Evolutionary conservation across 225 moss, liverwort and hornwort species (phyloP).

Genomic region (Takakia lepidozioides): DNA sequence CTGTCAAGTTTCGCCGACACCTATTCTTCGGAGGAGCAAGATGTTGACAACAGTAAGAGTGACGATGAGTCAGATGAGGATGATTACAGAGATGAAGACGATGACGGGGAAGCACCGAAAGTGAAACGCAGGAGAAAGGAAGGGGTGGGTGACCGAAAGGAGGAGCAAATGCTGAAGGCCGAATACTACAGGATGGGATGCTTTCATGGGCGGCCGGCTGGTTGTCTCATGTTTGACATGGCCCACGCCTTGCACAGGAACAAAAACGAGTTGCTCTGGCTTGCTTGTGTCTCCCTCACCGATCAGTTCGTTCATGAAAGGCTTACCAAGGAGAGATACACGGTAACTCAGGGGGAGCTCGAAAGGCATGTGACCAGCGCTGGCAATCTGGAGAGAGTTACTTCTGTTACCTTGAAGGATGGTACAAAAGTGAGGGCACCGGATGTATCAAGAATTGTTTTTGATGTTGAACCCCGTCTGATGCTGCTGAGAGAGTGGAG

Average conservation of each 20-base stretch:
- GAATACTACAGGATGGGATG: slow-evolving; percentile 91
- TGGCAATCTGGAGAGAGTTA: slow-evolving; percentile 56
- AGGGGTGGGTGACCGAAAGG: slow-evolving; percentile 13
- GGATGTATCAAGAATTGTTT: slow-evolving; percentile 67
- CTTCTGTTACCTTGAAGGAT: slow-evolving; percentile 62
- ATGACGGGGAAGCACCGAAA: slow-evolving; percentile 14
- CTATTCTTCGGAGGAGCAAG: slow-evolving; percentile 33
- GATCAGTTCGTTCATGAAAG: slow-evolving; percentile 93
- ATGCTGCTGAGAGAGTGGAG: slow-evolving; percentile 98
- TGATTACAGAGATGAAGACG: no score
- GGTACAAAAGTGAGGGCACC: slow-evolving; percentile 81
- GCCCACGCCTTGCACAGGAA: slow-evolving; percentile 77
- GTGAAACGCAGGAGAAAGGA: slow-evolving; percentile 26
- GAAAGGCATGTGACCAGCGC: slow-evolving; percentile 63
- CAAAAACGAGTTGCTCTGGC: slow-evolving; percentile 85
- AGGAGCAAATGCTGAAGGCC: slow-evolving; percentile 36
- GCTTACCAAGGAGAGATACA: slow-evolving; percentile 68
- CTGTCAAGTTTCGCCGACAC: slow-evolving; percentile 39
- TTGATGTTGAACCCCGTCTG: slow-evolving; percentile 75
- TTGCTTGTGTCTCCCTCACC: slow-evolving; percentile 80
- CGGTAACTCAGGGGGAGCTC: slow-evolving; percentile 55
- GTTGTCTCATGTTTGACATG: slow-evolving; percentile 83
- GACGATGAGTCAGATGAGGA: slow-evolving; percentile 22
- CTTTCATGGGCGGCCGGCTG: slow-evolving; percentile 84
- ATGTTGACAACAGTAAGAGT: slow-evolving; percentile 28